Evolutionary conservation across 1,139 yeast genomes (phyloP).

Genomic region (Magnusiomyces suaveolens): DNA sequence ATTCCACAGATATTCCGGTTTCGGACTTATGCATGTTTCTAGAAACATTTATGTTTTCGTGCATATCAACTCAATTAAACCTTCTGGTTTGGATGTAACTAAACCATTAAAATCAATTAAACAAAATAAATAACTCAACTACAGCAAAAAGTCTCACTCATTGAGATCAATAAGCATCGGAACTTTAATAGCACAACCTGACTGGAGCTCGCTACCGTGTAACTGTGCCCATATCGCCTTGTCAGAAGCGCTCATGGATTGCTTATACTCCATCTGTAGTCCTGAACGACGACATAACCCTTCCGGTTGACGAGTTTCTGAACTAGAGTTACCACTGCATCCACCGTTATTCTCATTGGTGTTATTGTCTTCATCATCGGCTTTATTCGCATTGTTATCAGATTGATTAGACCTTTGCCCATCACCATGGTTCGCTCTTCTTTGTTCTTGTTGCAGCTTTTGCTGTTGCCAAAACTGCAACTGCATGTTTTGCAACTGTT

Average conservation of each 20-base stretch:
- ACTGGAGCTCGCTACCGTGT: background rate
- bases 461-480: background rate
- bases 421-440: too few species aligned
- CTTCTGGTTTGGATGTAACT: background rate
- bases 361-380: background rate
- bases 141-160: background rate
- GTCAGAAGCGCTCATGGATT: background rate
- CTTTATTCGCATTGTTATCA: too few species aligned
- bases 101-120: background rate
- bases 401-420: too few species aligned
- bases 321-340: too few species aligned
- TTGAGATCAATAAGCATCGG: background rate
- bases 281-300: background rate
- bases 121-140: background rate
- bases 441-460: too few species aligned
- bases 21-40: background rate
- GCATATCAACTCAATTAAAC: background rate
- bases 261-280: background rate
- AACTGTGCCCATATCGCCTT: slow-evolving; percentile 1
- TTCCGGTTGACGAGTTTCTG: too few species aligned
- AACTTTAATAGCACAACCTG: background rate
- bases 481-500: slow-evolving; percentile 1
- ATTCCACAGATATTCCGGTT: background rate
- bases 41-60: background rate
- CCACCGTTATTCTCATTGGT: background rate